These are phyloP conservation scores for Leptographium flavum DNA, from an alignment of 2,329 filamentous ascomycete genomes.

Conservation along the genomic window DNA sequence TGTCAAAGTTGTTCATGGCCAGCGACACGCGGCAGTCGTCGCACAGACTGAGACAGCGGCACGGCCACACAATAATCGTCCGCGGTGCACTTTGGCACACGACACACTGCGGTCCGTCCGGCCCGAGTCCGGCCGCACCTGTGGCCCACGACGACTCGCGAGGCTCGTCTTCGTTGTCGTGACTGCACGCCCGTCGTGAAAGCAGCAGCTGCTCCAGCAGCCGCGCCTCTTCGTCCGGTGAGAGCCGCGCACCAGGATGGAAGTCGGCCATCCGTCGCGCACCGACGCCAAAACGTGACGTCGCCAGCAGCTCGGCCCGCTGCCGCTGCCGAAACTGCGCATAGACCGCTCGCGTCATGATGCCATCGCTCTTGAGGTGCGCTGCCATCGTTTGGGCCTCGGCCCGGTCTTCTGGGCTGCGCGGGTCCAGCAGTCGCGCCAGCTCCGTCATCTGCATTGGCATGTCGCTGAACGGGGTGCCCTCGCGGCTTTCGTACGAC, in stretches of 20 bases:
- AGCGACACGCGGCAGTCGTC: slow-evolving; percentile 89
- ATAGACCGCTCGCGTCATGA: slow-evolving; percentile 74
- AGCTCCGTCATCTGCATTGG: slow-evolving; percentile 55
- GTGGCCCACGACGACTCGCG: slow-evolving; percentile 41
- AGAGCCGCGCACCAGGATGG: slow-evolving; percentile 27
- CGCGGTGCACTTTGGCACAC: slow-evolving; percentile 80
- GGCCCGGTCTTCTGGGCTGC: slow-evolving; percentile 59
- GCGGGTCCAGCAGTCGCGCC: slow-evolving; percentile 69
- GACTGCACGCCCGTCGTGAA: slow-evolving; percentile 24
- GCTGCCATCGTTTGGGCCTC: slow-evolving; percentile 72
- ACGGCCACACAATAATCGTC: slow-evolving; percentile 91
- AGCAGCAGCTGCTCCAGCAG: slow-evolving; percentile 47
- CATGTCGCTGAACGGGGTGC: slow-evolving; percentile 45
- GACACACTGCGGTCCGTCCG: slow-evolving; percentile 69
- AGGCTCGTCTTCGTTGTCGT: slow-evolving; percentile 5
- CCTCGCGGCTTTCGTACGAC: slow-evolving; percentile 23
- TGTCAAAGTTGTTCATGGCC: slow-evolving; percentile 94
- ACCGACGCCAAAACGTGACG: slow-evolving; percentile 13
- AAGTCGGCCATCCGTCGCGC: slow-evolving; percentile 15
- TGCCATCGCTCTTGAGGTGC: slow-evolving; percentile 55
- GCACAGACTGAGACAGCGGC: slow-evolving; percentile 83
- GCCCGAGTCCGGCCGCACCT: slow-evolving; percentile 59
- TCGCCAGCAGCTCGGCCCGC: slow-evolving; percentile 49
- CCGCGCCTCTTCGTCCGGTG: slow-evolving; percentile 43
- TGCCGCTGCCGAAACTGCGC: slow-evolving; percentile 52